A percentile compares a stretch with the other conserved stretches of the same genome.
These are phyloP conservation scores for Clarkia xantiana DNA, from an alignment of 345 rosid species.

Conservation along the genomic window DNA sequence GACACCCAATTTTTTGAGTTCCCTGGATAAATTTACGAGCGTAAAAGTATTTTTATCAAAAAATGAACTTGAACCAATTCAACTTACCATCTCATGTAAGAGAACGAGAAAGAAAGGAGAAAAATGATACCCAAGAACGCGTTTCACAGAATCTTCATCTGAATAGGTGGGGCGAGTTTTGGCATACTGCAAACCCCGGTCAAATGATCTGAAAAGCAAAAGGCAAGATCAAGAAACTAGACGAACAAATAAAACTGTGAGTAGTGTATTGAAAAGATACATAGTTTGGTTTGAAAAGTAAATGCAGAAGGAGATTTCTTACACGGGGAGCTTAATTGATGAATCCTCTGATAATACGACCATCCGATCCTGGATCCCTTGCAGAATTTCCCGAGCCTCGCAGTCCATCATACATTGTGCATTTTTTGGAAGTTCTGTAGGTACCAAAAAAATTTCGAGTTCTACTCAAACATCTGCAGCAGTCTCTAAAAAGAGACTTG, in stretches of 20 bases:
- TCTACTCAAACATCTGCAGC: neutral
- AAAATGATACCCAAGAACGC: slow-evolving; percentile 71
- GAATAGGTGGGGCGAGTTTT: slow-evolving; percentile 29
- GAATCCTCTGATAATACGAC: slow-evolving; percentile 64
- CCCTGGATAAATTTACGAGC: slow-evolving; percentile 19
- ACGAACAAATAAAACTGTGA: neutral
- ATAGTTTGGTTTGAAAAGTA: neutral
- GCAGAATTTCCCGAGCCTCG: slow-evolving; percentile 60
- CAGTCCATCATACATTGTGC: slow-evolving; percentile 72
- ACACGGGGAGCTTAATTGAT: slow-evolving; percentile 63
- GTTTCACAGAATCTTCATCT: slow-evolving; percentile 48
- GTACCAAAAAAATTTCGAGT: neutral
- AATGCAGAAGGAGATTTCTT: slow-evolving; percentile 14
- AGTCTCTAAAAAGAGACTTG: no score
- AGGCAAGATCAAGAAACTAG: slow-evolving; percentile 6
- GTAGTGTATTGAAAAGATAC: neutral
- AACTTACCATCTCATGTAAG: no score
- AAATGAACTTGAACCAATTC: neutral
- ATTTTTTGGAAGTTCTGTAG: slow-evolving; percentile 63
- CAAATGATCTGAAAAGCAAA: slow-evolving; percentile 51
- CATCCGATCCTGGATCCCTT: slow-evolving; percentile 72
- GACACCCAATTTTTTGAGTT: slow-evolving; percentile 40
- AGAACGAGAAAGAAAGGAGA: slow-evolving; percentile 4
- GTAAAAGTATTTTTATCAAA: neutral
- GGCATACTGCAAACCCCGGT: slow-evolving; percentile 47